Evolutionary conservation across 2,329 filamentous ascomycete species (phyloP).

Genomic region (Pezicula neosporulosa): DNA sequence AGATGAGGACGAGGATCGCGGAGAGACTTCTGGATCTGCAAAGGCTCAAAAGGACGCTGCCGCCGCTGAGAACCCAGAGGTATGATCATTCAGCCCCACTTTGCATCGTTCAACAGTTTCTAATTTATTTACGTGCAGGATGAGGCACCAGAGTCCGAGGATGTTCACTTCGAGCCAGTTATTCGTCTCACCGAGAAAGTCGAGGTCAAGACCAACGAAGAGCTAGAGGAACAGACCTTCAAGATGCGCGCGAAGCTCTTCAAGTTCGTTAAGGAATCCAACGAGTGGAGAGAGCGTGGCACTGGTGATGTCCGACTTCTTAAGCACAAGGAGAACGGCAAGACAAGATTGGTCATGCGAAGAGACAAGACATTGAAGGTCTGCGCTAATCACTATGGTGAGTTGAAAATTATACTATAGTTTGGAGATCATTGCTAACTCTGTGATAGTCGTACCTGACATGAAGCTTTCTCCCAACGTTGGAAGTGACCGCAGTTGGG

Average conservation of each 20-base stretch:
- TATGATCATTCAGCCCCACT: constrained; percentile 9
- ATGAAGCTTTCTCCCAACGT: constrained; percentile 99
- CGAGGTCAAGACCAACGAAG: constrained; percentile 96
- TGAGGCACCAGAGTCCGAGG: constrained; percentile 79
- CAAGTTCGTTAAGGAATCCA: constrained; percentile 88
- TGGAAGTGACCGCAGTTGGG: constrained; percentile 97
- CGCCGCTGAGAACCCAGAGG: constrained; percentile 33
- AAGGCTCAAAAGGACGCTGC: constrained; percentile 66
- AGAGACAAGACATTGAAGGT: constrained; percentile 99
- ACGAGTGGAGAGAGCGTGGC: constrained; percentile 99
- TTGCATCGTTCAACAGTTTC: constrained; percentile 1
- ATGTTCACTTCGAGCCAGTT: constrained; percentile 96
- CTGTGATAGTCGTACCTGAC: constrained; percentile 76
- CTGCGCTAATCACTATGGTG: constrained; percentile 99
- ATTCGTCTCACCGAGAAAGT: constrained; percentile 95
- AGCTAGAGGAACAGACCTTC: constrained; percentile 94
- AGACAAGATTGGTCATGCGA: constrained; percentile 97
- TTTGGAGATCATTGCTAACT: constrained; percentile 11
- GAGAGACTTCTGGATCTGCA: constrained; percentile 85
- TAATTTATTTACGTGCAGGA: constrained; percentile 42
- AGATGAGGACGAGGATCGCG: constrained; percentile 72
- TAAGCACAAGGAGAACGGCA: constrained; percentile 98
- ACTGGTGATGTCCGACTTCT: constrained; percentile 94
- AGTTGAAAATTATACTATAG: constrained; percentile 30
- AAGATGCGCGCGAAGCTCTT: constrained; percentile 99